These are phyloP conservation scores for Cantharellus anzutake DNA, from an alignment of 768 basidiomycete species.

Conservation along the genomic window DNA sequence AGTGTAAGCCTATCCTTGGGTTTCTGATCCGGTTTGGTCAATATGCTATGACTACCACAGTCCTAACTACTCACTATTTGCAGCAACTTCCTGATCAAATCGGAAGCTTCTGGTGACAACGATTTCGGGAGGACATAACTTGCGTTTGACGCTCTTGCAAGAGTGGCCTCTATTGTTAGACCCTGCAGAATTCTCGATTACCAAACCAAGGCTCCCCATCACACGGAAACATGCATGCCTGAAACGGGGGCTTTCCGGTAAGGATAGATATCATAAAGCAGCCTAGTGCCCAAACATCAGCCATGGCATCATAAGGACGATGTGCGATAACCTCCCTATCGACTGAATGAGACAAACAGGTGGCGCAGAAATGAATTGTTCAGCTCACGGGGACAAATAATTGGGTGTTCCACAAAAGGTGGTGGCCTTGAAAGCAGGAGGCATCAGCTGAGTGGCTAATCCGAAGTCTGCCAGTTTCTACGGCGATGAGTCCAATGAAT, in stretches of 20 bases:
- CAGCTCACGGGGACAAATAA: conserved; percentile 26
- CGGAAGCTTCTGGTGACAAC: conserved; percentile 12
- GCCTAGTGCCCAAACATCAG: conserved; percentile 32
- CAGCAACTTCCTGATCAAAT: conserved; percentile 12
- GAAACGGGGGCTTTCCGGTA: conserved; percentile 19
- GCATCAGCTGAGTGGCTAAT: conserved; percentile 17
- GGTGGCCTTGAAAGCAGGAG: conserved; percentile 12
- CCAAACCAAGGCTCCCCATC: neutral
- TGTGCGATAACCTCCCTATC: conserved; percentile 21
- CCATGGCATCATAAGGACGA: conserved; percentile 18
- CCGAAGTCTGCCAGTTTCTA: conserved; percentile 31
- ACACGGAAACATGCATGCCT: conserved; percentile 13
- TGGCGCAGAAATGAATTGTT: neutral
- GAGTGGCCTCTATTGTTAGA: neutral
- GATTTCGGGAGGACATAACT: conserved; percentile 10
- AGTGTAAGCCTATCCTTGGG: neutral
- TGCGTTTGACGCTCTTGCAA: conserved; percentile 9
- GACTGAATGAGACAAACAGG: conserved; percentile 9
- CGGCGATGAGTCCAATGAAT: neutral
- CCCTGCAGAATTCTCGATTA: neutral
- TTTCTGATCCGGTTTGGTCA: neutral
- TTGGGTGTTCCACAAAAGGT: conserved; percentile 12
- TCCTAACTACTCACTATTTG: conserved; percentile 9
- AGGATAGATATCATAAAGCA: conserved; percentile 23
- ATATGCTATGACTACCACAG: neutral